Base-by-base conservation (phyloP, 352 stramenopile species). In the Phytophthora crassamura region DNA sequence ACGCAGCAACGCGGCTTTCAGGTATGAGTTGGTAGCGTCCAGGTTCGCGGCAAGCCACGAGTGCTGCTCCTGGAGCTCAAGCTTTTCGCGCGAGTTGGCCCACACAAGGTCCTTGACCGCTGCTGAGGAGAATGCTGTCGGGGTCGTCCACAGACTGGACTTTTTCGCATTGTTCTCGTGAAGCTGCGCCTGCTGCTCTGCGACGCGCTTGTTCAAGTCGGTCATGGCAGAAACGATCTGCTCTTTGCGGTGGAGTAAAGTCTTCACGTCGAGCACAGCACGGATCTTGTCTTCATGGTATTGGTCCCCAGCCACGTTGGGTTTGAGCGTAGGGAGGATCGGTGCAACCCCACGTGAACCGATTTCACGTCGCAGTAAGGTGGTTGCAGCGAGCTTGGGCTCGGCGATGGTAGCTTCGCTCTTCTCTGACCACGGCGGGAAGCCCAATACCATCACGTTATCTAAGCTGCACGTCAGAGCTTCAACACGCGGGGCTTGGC, bases 201-300 rank as follows among this genome's bases (percentile, higher is more conserved):
- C 46, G 11, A 75, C 71, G 11, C 66, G 68, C 28, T 75, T 54
- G 36, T 92, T 91, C 60, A 95, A 70, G 33, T 54, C 69, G 1
- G 69, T 50, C 30, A 93, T 54, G 1, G 74, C 70, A 14, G 52
- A 50, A 15, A 95, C 47, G 16, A 95, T 74, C 22, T 78, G 69
- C 54, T 93, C 84, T 53, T 95, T 95, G 16, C 84, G 81, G n/a
- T 89, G 72, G 14, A 95, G 64, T 34, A 95, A 38, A 47, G 74
- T 76, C 36, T 79, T 81, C n/a, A 93, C 84, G 4, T 71, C 51
- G 0, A 85, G 50, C 9, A 91, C 66, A 10, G 69, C 71, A 11
- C 59, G 61, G 2, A 89, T 58, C 32, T 82, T 85, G 34, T 79
- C 71, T 39, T 80, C 48, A 7, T 58, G 80, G 11, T 67, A 68